Evolutionary conservation across 306 rosid genomes (phyloP).

Genomic region (Lablab purpureus): DNA sequence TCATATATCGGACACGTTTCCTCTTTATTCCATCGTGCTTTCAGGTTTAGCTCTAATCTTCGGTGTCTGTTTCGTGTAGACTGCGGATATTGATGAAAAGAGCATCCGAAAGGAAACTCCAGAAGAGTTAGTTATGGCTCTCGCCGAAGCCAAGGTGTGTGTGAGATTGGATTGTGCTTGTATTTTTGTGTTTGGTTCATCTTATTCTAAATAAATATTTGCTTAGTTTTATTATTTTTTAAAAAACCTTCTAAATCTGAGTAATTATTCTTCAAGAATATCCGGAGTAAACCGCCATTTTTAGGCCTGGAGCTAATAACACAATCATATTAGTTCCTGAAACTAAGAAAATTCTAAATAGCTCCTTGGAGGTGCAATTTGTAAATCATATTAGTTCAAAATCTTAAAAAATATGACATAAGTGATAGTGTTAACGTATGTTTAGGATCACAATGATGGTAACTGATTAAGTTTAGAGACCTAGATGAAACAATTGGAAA

Average conservation of each 20-base stretch:
- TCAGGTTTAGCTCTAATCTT: slow-evolving; percentile 7
- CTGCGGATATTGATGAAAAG: slow-evolving; percentile 97
- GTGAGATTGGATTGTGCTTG: not conserved
- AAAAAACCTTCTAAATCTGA: not conserved
- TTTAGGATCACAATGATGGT: too few species aligned
- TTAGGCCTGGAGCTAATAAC: too few species aligned
- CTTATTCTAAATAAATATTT: not conserved
- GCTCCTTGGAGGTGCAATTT: too few species aligned
- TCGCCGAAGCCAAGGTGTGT: slow-evolving; percentile 91
- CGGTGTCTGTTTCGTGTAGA: slow-evolving; percentile 48
- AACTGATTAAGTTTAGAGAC: too few species aligned
- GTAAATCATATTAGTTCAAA: too few species aligned
- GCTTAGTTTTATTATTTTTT: not conserved
- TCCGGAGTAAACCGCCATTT: not conserved
- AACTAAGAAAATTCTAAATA: too few species aligned
- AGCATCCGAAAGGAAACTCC: slow-evolving; percentile 83
- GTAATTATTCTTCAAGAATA: not conserved
- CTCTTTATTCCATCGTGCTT: not conserved
- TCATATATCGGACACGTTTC: not conserved
- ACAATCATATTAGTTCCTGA: not conserved
- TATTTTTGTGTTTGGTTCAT: not conserved
- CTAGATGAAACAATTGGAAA: not conserved
- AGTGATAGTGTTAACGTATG: too few species aligned
- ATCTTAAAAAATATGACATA: too few species aligned
- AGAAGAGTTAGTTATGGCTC: slow-evolving; percentile 88